Conservation (phyloP, 768 basidiomycete species). For the Gautieria morchelliformis region DNA sequence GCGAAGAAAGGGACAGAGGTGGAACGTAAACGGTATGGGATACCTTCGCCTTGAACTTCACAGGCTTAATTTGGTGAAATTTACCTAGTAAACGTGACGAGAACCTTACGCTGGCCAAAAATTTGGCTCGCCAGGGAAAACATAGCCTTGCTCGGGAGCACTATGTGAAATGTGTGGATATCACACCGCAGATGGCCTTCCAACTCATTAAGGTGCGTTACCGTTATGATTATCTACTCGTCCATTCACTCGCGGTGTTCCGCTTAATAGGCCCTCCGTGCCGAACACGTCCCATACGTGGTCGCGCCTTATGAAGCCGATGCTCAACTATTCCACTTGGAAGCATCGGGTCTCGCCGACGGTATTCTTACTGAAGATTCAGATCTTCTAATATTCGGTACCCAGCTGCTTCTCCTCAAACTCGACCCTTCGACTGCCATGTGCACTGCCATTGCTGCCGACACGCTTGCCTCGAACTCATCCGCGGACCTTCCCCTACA, state of each 20-base stretch:
- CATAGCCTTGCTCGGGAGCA: constrained; percentile 74
- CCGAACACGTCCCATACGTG: constrained; percentile 72
- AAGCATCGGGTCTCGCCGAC: constrained; percentile 70
- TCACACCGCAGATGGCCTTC: constrained; percentile 95
- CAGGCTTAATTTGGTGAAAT: not conserved
- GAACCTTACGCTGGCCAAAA: constrained; percentile 62
- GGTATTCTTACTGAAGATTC: constrained; percentile 97
- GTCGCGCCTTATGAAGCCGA: constrained; percentile 99
- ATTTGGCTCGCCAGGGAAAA: constrained; percentile 68
- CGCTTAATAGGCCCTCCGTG: constrained; percentile 62
- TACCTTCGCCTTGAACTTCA: not conserved
- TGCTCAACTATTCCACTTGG: constrained; percentile 90
- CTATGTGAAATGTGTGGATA: constrained; percentile 87
- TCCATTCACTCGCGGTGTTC: not conserved
- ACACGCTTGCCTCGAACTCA: constrained; percentile 55
- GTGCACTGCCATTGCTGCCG: constrained; percentile 56
- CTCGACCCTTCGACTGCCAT: constrained; percentile 61
- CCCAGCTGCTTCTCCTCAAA: constrained; percentile 87
- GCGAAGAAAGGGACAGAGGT: constrained; percentile 88
- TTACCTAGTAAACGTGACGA: constrained; percentile 53
- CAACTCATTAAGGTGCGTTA: constrained; percentile 86
- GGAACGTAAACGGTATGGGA: constrained; percentile 46
- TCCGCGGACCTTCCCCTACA: constrained; percentile 60
- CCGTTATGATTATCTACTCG: constrained; percentile 4
- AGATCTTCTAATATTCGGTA: constrained; percentile 96